phyloP scores from a whole-genome alignment of 176 grass and related monocot genomes.

The Puya raimondii region DNA sequence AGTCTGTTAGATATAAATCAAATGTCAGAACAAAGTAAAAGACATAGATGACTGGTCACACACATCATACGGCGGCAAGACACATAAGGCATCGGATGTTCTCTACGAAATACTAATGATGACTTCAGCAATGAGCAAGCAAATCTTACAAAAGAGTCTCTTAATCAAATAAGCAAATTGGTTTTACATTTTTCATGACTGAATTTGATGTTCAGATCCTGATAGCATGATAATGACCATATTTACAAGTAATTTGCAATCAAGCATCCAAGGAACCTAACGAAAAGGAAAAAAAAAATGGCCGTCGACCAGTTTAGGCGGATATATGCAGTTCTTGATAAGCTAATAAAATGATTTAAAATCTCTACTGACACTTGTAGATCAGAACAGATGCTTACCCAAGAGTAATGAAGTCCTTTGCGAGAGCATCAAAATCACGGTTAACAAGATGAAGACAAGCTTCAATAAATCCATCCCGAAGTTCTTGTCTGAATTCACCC shows the following conservation, averaged over 20 bases:
- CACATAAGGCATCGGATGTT: not conserved
- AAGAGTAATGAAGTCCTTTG: constrained; percentile 95
- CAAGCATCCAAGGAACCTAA: too few species aligned
- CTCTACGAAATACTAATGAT: too few species aligned
- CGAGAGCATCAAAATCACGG: constrained; percentile 95
- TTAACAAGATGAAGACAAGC: constrained; percentile 99
- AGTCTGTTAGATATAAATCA: constrained; percentile 49
- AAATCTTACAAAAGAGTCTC: too few species aligned
- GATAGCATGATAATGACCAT: not conserved
- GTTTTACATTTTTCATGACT: not conserved
- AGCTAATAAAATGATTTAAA: not conserved
- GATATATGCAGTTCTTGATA: not conserved
- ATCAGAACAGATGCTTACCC: constrained; percentile 44
- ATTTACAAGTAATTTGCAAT: constrained; percentile 2
- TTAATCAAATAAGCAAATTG: too few species aligned
- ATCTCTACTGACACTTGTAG: not conserved
- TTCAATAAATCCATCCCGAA: constrained; percentile 90
- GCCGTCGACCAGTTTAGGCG: too few species aligned
- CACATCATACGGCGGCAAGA: not conserved
- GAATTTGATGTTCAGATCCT: not conserved
- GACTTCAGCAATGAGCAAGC: too few species aligned
- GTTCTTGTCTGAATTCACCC: constrained; percentile 90
- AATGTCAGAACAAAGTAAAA: not conserved
- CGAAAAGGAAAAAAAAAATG: too few species aligned
- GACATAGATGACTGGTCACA: not conserved